Evolutionary conservation across 306 rosid species (phyloP), one percentile per base, ranked within the genome.

Genomic region (Erythrophleum fordii): DNA sequence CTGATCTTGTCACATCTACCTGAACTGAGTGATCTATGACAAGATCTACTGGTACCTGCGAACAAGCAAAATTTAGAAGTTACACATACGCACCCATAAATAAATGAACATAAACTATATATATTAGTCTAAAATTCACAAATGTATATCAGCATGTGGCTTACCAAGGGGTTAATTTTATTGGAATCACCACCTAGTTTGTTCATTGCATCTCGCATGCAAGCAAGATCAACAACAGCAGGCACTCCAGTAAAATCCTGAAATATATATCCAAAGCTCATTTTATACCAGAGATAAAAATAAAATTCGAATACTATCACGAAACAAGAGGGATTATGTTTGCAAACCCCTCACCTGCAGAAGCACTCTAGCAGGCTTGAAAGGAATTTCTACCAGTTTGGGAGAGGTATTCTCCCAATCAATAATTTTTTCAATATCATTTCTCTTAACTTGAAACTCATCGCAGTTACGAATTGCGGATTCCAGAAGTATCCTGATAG

Each of bases 21-120:
- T 94, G 98, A 89, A 94, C 98, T 14, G 98, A 94, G 89, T 94
- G 98, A 85, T 94, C 98, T 87, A 94, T 94, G 88, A 94, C 98
- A 76, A 94, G 97, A 83, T 94, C 97, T 14, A 94, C 98, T 0
- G 98, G 98, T 69, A 94, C 97, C 98, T 94, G 89, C 77, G 85
- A 39, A 72, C 68, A 72, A 14, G 34, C 72, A 60, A 76, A 25
- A 35, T 81, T 42, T 11, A 31, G 83, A 73, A 83, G 56, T 56
- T 58, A 76, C 34, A 61, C 34, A 37, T 23, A 6, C 23, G 29
- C 17, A 65, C 8, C 11, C 26, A 49, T 8, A 72, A 66, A 23
- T 4, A 35, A 41, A 53, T 16, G 26, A 68, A 49, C 7, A 16
- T 56, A 52, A 55, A 72, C 64, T 8, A 29, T 76, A 79, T 44